phyloP scores from a whole-genome alignment of 2,329 filamentous ascomycete genomes.

The Ploettnerulaceae sp. region DNA sequence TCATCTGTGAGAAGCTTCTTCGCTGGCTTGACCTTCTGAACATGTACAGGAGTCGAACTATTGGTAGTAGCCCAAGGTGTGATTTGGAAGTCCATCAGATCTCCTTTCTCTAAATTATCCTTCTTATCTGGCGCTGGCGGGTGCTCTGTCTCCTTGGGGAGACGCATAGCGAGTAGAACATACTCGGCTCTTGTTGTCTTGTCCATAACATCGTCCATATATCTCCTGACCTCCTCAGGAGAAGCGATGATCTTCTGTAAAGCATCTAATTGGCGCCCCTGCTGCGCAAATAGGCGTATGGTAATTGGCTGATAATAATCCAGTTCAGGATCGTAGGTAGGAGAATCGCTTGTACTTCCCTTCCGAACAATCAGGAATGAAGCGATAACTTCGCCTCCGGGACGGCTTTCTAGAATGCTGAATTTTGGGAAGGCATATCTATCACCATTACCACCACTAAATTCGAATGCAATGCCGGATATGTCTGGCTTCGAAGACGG shows the following conservation, averaged over 20 bases:
- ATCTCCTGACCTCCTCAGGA: constrained; percentile 56
- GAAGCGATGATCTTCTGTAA: constrained; percentile 58
- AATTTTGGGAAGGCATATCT: constrained; percentile 75
- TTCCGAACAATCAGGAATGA: constrained; percentile 75
- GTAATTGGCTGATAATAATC: constrained; percentile 76
- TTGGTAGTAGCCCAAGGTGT: constrained; percentile 28
- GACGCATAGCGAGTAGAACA: constrained; percentile 60
- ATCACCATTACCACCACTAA: constrained; percentile 62
- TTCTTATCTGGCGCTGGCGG: constrained; percentile 15
- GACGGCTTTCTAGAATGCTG: constrained; percentile 67
- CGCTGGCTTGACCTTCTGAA: constrained; percentile 16
- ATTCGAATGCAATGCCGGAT: constrained; percentile 65
- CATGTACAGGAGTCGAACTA: constrained; percentile 12
- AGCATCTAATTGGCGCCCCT: constrained; percentile 55
- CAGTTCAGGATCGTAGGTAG: constrained; percentile 55
- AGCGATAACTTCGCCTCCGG: constrained; percentile 58
- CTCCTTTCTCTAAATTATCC: constrained; percentile 10
- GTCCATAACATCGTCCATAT: constrained; percentile 68
- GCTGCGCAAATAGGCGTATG: constrained; percentile 51
- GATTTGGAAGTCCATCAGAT: constrained; percentile 15
- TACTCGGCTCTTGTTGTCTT: constrained; percentile 66
- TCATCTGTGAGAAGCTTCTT: constrained; percentile 38
- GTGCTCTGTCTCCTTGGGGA: constrained; percentile 42
- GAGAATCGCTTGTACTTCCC: constrained; percentile 58
- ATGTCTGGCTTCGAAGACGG: constrained; percentile 54